Evolutionary conservation across 768 basidiomycete species (phyloP).

Genomic region (Suillus alpinus): DNA sequence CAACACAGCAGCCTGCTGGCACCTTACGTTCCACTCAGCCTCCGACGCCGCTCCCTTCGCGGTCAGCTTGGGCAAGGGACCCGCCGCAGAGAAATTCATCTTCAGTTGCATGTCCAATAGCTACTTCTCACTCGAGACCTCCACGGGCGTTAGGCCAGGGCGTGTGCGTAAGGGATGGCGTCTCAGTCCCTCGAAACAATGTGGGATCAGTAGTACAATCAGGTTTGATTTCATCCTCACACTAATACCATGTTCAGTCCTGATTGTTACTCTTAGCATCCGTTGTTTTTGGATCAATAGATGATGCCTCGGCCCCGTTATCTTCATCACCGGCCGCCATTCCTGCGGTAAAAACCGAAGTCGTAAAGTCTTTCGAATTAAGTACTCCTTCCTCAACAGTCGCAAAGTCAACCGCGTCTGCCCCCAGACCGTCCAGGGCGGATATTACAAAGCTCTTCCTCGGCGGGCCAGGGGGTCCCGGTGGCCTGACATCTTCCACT

Average conservation of each 20-base stretch:
- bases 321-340: constrained; percentile 78
- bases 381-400: no score
- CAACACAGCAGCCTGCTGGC: constrained; percentile 39
- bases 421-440: constrained; percentile 29
- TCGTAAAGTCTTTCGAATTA: constrained; percentile 77
- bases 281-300: constrained; percentile 89
- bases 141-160: constrained; percentile 71
- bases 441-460: constrained; percentile 43
- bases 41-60: constrained; percentile 67
- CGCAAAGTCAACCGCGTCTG: constrained; percentile 27
- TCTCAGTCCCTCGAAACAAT: constrained; percentile 63
- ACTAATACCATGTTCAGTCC: not conserved
- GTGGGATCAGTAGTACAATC: constrained; percentile 64
- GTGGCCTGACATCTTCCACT: constrained; percentile 39
- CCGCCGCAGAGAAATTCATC: constrained; percentile 60
- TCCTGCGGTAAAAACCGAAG: constrained; percentile 61
- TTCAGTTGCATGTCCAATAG: constrained; percentile 35
- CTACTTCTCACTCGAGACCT: constrained; percentile 69
- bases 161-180: constrained; percentile 75
- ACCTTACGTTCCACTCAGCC: constrained; percentile 73
- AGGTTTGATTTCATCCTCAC: constrained; percentile 40
- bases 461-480: constrained; percentile 47
- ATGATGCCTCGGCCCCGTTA: constrained; percentile 70
- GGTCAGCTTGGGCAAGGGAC: constrained; percentile 90
- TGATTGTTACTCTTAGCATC: constrained; percentile 41